phyloP scores from a whole-genome alignment of 148 eudicot genomes.

The Pharnaceum exiguum region DNA sequence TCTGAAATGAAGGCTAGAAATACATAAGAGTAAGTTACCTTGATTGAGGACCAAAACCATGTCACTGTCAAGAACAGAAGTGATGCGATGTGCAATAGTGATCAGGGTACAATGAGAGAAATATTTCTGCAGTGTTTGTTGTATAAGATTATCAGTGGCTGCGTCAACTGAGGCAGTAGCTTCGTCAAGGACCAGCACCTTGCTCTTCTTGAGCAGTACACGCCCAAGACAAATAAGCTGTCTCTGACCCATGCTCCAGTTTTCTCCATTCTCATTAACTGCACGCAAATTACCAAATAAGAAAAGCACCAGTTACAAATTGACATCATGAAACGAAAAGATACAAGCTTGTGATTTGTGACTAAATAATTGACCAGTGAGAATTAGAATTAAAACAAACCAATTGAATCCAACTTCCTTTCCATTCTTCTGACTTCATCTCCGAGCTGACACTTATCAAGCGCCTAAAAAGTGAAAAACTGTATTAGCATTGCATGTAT shows the following conservation, averaged over 20 bases:
- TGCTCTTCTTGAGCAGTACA: conserved; percentile 14
- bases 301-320: too few relatives aligned
- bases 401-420: too few relatives aligned
- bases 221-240: conserved; percentile 22
- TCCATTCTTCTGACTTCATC: too few relatives aligned
- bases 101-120: conserved; percentile 7
- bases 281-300: neutral
- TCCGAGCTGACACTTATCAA: too few relatives aligned
- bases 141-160: conserved; percentile 12
- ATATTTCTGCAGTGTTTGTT: conserved; percentile 7
- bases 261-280: conserved; percentile 17
- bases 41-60: conserved; percentile 5
- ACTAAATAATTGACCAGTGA: too few relatives aligned
- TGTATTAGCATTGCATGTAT: too few relatives aligned
- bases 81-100: conserved; percentile 9
- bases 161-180: conserved; percentile 13
- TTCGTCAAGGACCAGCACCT: conserved; percentile 16
- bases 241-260: conserved; percentile 24
- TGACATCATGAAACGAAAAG: too few relatives aligned
- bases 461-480: too few relatives aligned
- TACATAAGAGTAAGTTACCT: too few relatives aligned
- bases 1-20: too few relatives aligned
- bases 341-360: too few relatives aligned
- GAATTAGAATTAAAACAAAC: too few relatives aligned
- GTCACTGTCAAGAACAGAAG: conserved; percentile 12